Conservation (phyloP, 2,329 filamentous ascomycete genomes). For the Fusarium liriodendri region DNA sequence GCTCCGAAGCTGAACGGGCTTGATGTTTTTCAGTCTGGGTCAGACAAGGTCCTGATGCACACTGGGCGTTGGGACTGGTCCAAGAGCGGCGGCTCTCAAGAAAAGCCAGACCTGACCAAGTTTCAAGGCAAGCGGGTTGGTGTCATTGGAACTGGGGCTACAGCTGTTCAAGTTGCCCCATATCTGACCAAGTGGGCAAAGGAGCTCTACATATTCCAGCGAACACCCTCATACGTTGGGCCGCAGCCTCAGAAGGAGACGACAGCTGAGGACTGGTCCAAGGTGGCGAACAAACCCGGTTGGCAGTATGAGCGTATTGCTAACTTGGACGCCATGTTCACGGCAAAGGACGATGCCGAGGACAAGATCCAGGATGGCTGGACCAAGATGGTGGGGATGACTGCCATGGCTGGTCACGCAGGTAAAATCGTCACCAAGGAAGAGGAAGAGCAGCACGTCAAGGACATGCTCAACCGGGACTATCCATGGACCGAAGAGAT, state of each 20-base stretch:
- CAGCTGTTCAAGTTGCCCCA: not conserved
- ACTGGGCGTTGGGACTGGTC: not conserved
- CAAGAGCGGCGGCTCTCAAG: not conserved
- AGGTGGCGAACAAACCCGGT: not conserved
- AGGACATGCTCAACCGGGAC: not conserved
- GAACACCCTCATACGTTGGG: not conserved
- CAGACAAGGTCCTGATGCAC: not conserved
- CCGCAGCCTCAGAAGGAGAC: not conserved
- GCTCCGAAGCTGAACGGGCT: not conserved
- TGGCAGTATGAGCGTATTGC: not conserved
- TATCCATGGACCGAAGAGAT: not conserved
- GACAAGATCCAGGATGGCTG: not conserved
- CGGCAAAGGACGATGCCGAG: not conserved
- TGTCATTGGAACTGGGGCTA: not conserved
- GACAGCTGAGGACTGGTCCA: not conserved
- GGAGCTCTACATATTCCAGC: not conserved
- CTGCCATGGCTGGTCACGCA: not conserved
- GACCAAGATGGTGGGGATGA: not conserved
- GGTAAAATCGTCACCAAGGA: not conserved
- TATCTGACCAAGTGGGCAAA: not conserved
- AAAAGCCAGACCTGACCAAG: constrained; percentile 14
- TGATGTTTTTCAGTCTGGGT: not conserved
- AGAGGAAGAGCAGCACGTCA: not conserved
- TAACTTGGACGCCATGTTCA: not conserved
- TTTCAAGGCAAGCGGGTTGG: constrained; percentile 35